Base-by-base conservation (phyloP, 2,329 filamentous ascomycete genomes). In the Clarireedia sp. region DNA sequence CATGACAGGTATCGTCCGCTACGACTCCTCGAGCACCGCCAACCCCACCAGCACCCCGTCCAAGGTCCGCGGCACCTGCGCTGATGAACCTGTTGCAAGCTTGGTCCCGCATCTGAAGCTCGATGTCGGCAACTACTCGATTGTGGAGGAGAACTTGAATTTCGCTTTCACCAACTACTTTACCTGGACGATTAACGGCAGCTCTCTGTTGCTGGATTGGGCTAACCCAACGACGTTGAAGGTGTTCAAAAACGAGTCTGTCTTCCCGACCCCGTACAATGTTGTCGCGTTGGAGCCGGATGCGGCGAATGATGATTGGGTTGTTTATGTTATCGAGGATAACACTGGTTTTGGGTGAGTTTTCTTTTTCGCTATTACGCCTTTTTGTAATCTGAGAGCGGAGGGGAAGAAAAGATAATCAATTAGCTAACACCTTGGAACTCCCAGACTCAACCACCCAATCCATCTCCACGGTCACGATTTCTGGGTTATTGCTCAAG, bases 391-490 rank as follows among this genome's bases (percentile, higher is more conserved):
- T 21, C 9, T 21, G 14, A 46, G 24, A 33, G 5, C 2, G 10
- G 9, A 33, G 10, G 4, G 29, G 29, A 14, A 12, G 10, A 33
- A 12, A 33, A 33, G 29, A 33, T 1, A 41, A 17, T 41, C 38
- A n/a, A 3, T 41, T 14, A 41, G 17, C 48, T 51, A 33, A 48
- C 23, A 3, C 12, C 3, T 33, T 33, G 1, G 47, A 23, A 6
- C 21, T 19, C 23, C 3, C 41, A 55, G 60, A 3, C 43, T 66
- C 44, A 55, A 52, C 40, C 67, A 69, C 41, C 67, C 67, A 8
- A 66, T 77, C 62, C 77, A 79, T 64, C 66, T 79, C 17, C 77
- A 79, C 65, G 77, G 77, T 5, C 76, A 79, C 61, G 72, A 78
- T 55, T 78, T 78, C 66, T 74, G 71, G 61, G 64, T 78, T 12